Conservation (phyloP, 148 eudicot genomes). For the Rhododendron ferrugineum region DNA sequence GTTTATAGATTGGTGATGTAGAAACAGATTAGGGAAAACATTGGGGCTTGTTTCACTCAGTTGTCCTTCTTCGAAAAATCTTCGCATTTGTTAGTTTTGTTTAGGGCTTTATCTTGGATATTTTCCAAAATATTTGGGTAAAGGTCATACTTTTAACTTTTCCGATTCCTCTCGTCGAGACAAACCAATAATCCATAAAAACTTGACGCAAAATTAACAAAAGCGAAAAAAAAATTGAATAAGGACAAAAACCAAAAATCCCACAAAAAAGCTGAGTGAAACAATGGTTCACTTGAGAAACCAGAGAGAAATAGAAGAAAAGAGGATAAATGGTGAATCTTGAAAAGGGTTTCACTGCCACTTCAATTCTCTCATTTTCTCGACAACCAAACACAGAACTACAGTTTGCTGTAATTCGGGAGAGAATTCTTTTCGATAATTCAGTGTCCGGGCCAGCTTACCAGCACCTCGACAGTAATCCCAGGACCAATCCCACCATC, state of each 20-base stretch:
- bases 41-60: background rate
- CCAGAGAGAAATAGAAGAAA: background rate
- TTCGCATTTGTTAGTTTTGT: background rate
- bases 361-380: background rate
- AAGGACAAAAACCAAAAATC: background rate
- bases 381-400: background rate
- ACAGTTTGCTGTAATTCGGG: background rate
- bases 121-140: background rate
- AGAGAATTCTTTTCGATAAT: background rate
- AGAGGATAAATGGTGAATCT: background rate
- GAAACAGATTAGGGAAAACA: background rate
- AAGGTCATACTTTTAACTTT: too few species aligned
- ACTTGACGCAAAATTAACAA: too few species aligned
- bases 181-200: too few species aligned
- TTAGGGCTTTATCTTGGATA: background rate
- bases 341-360: background rate
- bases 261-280: background rate
- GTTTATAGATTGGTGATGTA: background rate
- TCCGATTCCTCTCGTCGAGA: too few species aligned
- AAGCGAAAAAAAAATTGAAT: too few species aligned
- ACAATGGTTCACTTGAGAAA: background rate
- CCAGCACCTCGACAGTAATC: too few species aligned
- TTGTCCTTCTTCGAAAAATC: background rate
- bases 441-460: background rate
- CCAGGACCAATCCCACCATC: background rate